These are phyloP conservation scores for Iberis pinnata DNA, from an alignment of 345 rosid species.

Conservation along the genomic window DNA sequence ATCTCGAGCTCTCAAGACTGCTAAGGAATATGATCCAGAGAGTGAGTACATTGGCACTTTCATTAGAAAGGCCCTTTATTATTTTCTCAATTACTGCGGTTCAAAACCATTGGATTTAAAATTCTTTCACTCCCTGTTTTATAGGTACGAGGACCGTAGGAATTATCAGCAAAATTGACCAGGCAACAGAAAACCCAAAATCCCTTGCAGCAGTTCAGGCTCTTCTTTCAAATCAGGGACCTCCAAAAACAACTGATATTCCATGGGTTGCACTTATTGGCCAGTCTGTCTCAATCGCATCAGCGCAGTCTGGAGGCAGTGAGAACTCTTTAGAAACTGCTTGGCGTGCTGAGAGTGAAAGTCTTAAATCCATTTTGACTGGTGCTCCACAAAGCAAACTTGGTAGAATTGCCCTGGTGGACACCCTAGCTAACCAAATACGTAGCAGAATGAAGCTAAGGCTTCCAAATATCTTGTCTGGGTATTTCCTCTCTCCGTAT, in stretches of 20 bases:
- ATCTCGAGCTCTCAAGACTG: constrained; percentile 72
- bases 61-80: constrained; percentile 2
- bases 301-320: constrained; percentile 68
- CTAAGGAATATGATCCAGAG: constrained; percentile 84
- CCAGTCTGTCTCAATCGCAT: constrained; percentile 85
- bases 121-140: constrained; percentile 15
- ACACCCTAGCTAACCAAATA: constrained; percentile 82
- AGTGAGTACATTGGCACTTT: constrained; percentile 40
- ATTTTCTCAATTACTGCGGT: constrained; percentile 3
- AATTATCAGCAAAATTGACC: constrained; percentile 92
- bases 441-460: constrained; percentile 86
- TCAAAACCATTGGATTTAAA: neutral
- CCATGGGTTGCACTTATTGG: constrained; percentile 99
- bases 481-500: constrained; percentile 58
- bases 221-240: constrained; percentile 85
- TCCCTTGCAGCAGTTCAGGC: constrained; percentile 97
- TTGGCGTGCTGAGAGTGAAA: constrained; percentile 99
- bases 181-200: constrained; percentile 79
- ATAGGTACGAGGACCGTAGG: constrained; percentile 94
- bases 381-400: constrained; percentile 95
- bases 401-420: constrained; percentile 90
- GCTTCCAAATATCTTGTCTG: constrained; percentile 89
- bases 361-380: constrained; percentile 64
- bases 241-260: constrained; percentile 82
- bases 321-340: constrained; percentile 96